Evolutionary conservation across 2,329 filamentous ascomycete genomes (phyloP), one percentile per base, ranked within the genome.

Genomic region (Pyrenochaeta sp.): DNA sequence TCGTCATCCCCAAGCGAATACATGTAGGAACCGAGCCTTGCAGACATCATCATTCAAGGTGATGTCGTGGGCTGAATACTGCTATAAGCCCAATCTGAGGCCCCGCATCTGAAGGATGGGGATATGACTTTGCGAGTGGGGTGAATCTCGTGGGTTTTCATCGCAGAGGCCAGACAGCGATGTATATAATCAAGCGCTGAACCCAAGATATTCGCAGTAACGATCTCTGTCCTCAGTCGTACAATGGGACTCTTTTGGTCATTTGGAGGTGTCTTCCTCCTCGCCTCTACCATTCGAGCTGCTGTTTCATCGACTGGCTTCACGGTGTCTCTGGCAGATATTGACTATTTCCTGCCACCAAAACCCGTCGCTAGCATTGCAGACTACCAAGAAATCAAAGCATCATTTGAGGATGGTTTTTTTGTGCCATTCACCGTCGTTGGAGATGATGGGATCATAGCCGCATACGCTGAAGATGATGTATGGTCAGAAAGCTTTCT

Each of bases 401-500:
- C 53, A 4, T 47, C 48, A 1, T 63, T 67, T 29, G 54, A 49
- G 12, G 54, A 61, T 43, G 68, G 64, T 0, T 31, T 46, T 6
- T 68, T 79, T 18, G 67, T 74, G 10, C 77, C 78, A 1, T 59
- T 80, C 44, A 79, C 77, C 3, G 72, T 79, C 3, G 51, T 79
- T 20, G 66, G 60, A 1, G 61, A 65, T 14, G 61, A 67, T 45
- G 60, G 64, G 9, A 30, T 57, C 0, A 59, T 72, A 15, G 56
- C 68, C 9, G 63, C 61, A 2, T 79, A 73, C 54, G 58, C 65
- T 4, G 49, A 66, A 12, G 78, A 79, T 49, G 78, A 80, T 66
- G 78, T 79, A 7, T 79, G 76, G 59, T 71, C 75, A 29, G 57
- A 65, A 35, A 75, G 71, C 7, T 80, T 79, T 44, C 64, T 76